Base-by-base conservation (phyloP, 306 rosid species). In the Citrullus amarus region DNA sequence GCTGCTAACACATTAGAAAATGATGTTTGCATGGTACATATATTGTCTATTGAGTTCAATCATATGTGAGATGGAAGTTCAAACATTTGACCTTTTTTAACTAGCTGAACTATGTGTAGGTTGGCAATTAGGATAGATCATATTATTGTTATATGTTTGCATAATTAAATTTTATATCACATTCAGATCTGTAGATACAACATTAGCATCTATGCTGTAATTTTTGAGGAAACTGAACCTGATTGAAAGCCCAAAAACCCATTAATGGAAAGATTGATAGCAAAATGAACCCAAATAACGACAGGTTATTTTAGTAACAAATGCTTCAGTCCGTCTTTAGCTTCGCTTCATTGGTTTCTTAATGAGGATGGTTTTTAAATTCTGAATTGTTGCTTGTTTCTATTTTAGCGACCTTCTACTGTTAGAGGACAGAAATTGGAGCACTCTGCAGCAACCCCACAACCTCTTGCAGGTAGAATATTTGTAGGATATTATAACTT, bases 391-490 rank as follows among this genome's bases (percentile, higher is more conserved):
- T 79, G 77, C 81, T 69, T 81, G 20, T 48, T 82, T 79, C 79
- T 69, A 50, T 85, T 73, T 44, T 78, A 95, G 98, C 77, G 89
- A 56, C 81, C 92, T 79, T 81, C 87, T 80, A 81, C 87, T 62
- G 86, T 85, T 17, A 89, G 86, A 86, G 82, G 83, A 86, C 92
- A 85, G 81, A 89, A 90, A 73, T 30, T 67, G 55, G 79, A 86
- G 79, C 89, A 79, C 73, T 83, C 89, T 39, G 79, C 87, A 82
- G 79, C 84, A 32, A 77, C 70, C 77, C 83, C 74, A 65, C 86
- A 82, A 79, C 79, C 36, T 80, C 82, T 76, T 78, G 80, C 72
- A 86, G 93, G 98, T 93, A 85, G 86, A 91, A 82, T 78, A 53
- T 81, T 76, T 76, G 41, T 80, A 17, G 54, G 51, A 50, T 59